These are phyloP conservation scores for Fusarium tanahbumbuense DNA, from an alignment of 2,329 filamentous ascomycete species.

Conservation along the genomic window DNA sequence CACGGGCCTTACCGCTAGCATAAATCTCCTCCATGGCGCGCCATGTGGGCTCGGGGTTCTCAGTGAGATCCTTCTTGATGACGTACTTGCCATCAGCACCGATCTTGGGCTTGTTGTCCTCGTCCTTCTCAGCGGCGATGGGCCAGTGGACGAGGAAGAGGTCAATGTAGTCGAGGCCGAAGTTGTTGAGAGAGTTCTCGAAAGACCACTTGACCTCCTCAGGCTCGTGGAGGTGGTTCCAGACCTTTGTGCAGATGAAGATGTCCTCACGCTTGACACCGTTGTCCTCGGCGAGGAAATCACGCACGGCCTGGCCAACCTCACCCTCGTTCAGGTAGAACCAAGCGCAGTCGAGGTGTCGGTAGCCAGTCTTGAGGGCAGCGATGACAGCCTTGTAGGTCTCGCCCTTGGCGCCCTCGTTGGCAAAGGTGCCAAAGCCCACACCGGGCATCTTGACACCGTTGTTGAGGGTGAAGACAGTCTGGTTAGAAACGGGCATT, in stretches of 20 bases:
- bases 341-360: conserved; percentile 62
- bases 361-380: conserved; percentile 59
- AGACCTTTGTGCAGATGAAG: conserved; percentile 69
- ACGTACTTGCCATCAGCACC: conserved; percentile 60
- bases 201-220: conserved; percentile 62
- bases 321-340: conserved; percentile 59
- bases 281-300: conserved; percentile 46
- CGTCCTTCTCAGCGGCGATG: conserved; percentile 57
- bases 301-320: conserved; percentile 57
- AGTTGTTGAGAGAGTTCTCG: conserved; percentile 60
- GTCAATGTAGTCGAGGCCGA: conserved; percentile 65
- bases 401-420: conserved; percentile 61
- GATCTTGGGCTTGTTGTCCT: conserved; percentile 57
- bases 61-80: conserved; percentile 58
- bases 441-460: conserved; percentile 70
- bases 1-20: conserved; percentile 53
- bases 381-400: conserved; percentile 51
- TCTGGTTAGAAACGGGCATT: conserved; percentile 45
- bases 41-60: conserved; percentile 60
- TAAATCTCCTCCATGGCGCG: conserved; percentile 65
- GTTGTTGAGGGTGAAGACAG: conserved; percentile 60
- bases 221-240: conserved; percentile 66
- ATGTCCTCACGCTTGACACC: conserved; percentile 52
- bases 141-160: conserved; percentile 65
- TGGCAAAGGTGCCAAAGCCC: conserved; percentile 75